A percentile compares a stretch with the other conserved stretches of the same genome.
Evolutionary conservation across 2,329 filamentous ascomycete species (phyloP).

Genomic region (Pseudogymnoascus sp.): DNA sequence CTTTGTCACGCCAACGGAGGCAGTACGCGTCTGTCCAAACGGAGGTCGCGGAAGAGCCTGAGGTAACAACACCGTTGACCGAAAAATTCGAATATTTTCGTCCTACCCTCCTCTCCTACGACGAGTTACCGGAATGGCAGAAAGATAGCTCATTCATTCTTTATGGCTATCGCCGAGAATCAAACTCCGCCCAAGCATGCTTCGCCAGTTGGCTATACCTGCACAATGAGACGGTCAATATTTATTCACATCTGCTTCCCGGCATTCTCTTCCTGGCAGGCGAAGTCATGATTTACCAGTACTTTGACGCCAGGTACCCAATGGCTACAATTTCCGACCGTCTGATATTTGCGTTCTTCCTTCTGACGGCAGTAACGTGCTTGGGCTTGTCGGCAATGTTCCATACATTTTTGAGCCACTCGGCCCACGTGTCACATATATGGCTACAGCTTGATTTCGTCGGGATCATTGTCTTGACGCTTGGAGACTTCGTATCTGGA

Average conservation of each 20-base stretch:
- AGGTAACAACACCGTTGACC: not conserved
- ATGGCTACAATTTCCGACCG: slow-evolving; percentile 29
- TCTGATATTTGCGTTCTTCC: slow-evolving; percentile 35
- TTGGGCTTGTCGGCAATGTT: slow-evolving; percentile 33
- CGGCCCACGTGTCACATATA: slow-evolving; percentile 26
- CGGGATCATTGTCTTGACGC: slow-evolving; percentile 33
- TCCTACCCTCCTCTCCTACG: slow-evolving; percentile 24
- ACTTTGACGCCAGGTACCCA: slow-evolving; percentile 28
- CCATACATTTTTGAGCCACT: slow-evolving; percentile 37
- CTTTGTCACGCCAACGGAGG: not conserved
- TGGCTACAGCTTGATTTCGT: slow-evolving; percentile 35
- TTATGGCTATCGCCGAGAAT: slow-evolving; percentile 37
- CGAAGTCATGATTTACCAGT: slow-evolving; percentile 25
- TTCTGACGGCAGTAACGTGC: slow-evolving; percentile 32
- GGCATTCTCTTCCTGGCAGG: slow-evolving; percentile 31
- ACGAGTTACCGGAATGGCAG: slow-evolving; percentile 37
- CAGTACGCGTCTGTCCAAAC: not conserved
- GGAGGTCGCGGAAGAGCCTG: not conserved
- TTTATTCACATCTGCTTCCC: slow-evolving; percentile 40
- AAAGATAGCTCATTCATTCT: slow-evolving; percentile 36
- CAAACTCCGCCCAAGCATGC: slow-evolving; percentile 31
- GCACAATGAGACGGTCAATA: slow-evolving; percentile 39
- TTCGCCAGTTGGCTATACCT: slow-evolving; percentile 35
- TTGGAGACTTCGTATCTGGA: slow-evolving; percentile 34
- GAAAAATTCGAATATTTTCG: slow-evolving; percentile 9